Evolutionary conservation across 2,329 filamentous ascomycete species (phyloP).

Genomic region (Colletotrichum viniferum): DNA sequence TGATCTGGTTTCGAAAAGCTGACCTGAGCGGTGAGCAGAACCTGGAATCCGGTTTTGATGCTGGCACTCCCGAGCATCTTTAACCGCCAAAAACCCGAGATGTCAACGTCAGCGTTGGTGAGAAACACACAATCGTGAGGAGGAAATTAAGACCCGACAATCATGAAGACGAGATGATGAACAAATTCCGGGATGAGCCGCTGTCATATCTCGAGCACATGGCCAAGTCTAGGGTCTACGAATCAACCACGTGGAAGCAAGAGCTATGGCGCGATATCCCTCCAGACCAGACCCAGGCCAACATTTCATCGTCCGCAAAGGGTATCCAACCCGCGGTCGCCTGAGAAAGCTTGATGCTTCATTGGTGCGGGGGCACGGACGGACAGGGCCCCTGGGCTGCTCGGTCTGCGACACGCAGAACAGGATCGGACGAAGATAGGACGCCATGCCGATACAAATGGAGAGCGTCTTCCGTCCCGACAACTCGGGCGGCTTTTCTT

Average conservation of each 20-base stretch:
- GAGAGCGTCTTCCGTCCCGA: not conserved
- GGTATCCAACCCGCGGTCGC: not conserved
- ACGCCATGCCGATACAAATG: not conserved
- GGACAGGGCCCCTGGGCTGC: not conserved
- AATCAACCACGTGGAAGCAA: not conserved
- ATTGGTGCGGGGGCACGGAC: not conserved
- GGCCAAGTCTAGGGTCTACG: not conserved
- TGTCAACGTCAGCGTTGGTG: not conserved
- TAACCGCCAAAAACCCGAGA: not conserved
- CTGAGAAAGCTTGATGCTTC: not conserved
- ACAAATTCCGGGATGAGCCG: not conserved
- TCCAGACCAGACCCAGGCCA: not conserved
- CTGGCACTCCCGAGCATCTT: not conserved
- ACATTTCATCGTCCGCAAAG: not conserved
- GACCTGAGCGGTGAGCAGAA: not conserved
- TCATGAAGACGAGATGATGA: not conserved
- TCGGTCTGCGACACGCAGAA: not conserved
- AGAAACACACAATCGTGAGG: not conserved
- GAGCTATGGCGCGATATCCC: not conserved
- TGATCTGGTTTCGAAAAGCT: not conserved
- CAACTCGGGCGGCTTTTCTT: not conserved
- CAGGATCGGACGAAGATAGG: not conserved
- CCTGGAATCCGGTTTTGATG: not conserved
- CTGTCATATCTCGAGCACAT: not conserved
- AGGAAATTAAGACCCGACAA: not conserved